phyloP scores from a whole-genome alignment of 2,329 filamentous ascomycete genomes.

The Penicillium verrucosum region DNA sequence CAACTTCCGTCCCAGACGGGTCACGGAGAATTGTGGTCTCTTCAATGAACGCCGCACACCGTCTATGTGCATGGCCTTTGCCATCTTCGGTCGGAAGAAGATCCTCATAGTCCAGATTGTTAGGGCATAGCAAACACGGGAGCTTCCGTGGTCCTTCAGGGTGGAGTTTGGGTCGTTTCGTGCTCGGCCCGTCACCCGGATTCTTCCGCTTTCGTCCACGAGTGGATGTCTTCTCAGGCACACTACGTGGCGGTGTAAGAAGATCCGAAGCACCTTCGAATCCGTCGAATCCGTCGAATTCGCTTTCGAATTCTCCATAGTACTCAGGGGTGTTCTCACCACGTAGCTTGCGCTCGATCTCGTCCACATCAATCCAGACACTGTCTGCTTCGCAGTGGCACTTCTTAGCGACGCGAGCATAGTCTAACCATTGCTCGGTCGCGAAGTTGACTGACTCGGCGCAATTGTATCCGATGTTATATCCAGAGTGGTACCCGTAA shows the following conservation, averaged over 20 bases:
- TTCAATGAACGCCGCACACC: constrained; percentile 86
- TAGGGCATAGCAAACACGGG: constrained; percentile 88
- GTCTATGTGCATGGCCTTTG: constrained; percentile 72
- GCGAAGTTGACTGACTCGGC: constrained; percentile 99
- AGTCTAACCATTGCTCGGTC: constrained; percentile 89
- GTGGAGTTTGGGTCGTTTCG: constrained; percentile 75
- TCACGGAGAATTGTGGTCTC: constrained; percentile 81
- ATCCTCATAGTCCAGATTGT: constrained; percentile 76
- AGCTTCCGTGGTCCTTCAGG: constrained; percentile 68
- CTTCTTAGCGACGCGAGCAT: constrained; percentile 92
- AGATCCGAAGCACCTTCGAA: constrained; percentile 65
- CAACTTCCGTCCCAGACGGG: constrained; percentile 64
- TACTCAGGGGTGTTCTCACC: constrained; percentile 67
- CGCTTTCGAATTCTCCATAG: constrained; percentile 56
- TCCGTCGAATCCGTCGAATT: constrained; percentile 59
- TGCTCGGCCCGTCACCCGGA: constrained; percentile 54
- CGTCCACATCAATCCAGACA: constrained; percentile 95
- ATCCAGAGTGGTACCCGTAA: constrained; percentile 97
- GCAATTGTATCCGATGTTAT: constrained; percentile 97
- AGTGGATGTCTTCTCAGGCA: constrained; percentile 65
- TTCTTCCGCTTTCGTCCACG: constrained; percentile 68
- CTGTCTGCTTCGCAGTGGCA: constrained; percentile 97
- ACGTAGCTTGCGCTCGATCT: constrained; percentile 89
- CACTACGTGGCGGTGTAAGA: constrained; percentile 73
- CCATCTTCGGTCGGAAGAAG: constrained; percentile 86